Base-by-base conservation (phyloP, 768 basidiomycete genomes). In the Podaxis sp. region DNA sequence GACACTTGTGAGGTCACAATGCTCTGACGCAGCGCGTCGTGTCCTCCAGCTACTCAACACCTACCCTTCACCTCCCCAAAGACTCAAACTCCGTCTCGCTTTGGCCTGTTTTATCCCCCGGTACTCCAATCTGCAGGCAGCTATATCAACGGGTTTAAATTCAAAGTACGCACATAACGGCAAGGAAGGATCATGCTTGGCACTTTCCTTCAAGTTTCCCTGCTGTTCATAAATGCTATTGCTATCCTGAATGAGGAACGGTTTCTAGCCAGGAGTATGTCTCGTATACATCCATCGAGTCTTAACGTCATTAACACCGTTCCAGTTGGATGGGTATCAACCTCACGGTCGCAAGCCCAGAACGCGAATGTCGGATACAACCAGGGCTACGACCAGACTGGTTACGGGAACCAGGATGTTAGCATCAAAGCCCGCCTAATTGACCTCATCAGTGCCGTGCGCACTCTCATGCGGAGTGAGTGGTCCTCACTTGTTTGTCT, bases 391-490 rank as follows among this genome's bases (percentile, higher is more conserved):
- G 90, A 89, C 69, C 87, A 87, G 69, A 77, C 79, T 61, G 84
- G 84, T 39, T 87, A 85, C 67, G 82, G 84, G 36, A 77, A 70
- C 40, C 82, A 78, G 63, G 89, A 94, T 24, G 79, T 86, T 52
- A 83, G 91, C 19, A 77, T 98, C 65, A 98, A 98, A 78, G 84
- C 86, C 65, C 86, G 93, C 70, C 74, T 98, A 64, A 87, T 99
- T 73, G 92, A 93, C 78, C 86, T 99, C 69, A 97, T 98, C 66
- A 87, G 91, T 68, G 96, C 96, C 40, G 95, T 98, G 64, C 83
- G 96, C 77, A 99, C 96, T 52, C 82, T 99, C 69, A 93, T 99
- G 93, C 87, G 96, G 75, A 95, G 96, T 99, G 74, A 80, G 96
- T 87, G 46, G 58, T 42, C 40, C 40, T 63, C 22, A 58, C 51